Conservation (phyloP, 805 yeast species). For the Candida ponderosae region DNA sequence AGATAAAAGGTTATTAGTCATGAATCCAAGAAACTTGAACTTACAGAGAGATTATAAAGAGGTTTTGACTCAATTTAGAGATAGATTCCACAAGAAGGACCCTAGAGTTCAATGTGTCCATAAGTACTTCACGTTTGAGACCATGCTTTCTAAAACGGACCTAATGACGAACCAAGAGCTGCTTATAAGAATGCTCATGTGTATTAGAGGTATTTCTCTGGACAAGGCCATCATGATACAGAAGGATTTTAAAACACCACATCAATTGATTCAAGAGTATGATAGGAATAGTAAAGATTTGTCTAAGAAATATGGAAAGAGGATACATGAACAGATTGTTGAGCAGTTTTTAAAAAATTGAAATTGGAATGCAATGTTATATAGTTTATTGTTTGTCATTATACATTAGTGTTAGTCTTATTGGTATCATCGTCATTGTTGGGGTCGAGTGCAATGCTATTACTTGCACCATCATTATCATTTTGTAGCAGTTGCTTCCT, state of each 20-base stretch:
- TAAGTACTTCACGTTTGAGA: conserved; percentile 49
- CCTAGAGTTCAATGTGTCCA: conserved; percentile 33
- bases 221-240: conserved; percentile 84
- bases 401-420: too few species aligned
- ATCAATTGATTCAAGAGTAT: conserved; percentile 43
- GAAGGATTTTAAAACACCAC: conserved; percentile 62
- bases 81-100: conserved; percentile 29
- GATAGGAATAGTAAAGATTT: conserved; percentile 13
- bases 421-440: too few species aligned
- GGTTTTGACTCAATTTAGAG: conserved; percentile 34
- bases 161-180: conserved; percentile 69
- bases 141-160: conserved; percentile 60
- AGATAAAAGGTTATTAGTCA: conserved; percentile 34
- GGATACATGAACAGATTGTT: conserved; percentile 12
- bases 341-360: too few species aligned
- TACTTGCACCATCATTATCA: too few species aligned
- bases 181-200: conserved; percentile 69
- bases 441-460: too few species aligned
- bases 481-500: too few species aligned
- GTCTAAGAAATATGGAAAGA: conserved; percentile 23
- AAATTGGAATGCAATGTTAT: too few species aligned
- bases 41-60: conserved; percentile 42
- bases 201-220: conserved; percentile 70
- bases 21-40: conserved; percentile 41
- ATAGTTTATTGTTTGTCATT: too few species aligned